Evolutionary conservation across 1,284 basidiomycete species (phyloP).

Genomic region (Sanghuangporus sanghuang): DNA sequence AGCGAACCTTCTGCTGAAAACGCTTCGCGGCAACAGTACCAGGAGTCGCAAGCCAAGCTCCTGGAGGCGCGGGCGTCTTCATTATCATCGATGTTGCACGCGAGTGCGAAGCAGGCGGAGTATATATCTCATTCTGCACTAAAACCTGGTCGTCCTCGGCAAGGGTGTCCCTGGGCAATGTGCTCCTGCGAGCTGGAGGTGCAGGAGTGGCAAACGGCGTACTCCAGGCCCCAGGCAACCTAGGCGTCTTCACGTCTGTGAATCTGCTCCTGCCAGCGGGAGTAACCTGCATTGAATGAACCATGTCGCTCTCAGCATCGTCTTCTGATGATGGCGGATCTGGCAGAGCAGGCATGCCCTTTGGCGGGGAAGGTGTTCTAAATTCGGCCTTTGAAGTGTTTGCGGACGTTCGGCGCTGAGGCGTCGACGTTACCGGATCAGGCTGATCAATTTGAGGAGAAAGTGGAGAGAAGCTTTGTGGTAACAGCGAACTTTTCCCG

Average conservation of each 20-base stretch:
- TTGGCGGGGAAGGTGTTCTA: constrained; percentile 57
- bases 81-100: constrained; percentile 33
- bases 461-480: constrained; percentile 23
- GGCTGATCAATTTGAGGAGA: constrained; percentile 25
- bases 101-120: constrained; percentile 21
- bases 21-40: constrained; percentile 38
- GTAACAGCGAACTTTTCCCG: constrained; percentile 1
- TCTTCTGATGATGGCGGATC: constrained; percentile 48
- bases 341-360: constrained; percentile 44
- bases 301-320: constrained; percentile 23
- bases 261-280: constrained; percentile 24
- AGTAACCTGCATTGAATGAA: constrained; percentile 22
- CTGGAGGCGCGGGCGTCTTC: constrained; percentile 66
- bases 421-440: constrained; percentile 34
- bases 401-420: constrained; percentile 41
- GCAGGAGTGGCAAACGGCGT: constrained; percentile 32
- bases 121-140: constrained; percentile 33
- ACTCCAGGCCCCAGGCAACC: constrained; percentile 66
- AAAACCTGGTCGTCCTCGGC: constrained; percentile 19
- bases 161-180: neutral
- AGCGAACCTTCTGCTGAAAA: constrained; percentile 54
- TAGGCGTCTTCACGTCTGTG: constrained; percentile 53
- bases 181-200: neutral
- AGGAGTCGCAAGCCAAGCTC: constrained; percentile 63
- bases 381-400: constrained; percentile 42